phyloP scores from a whole-genome alignment of 2,329 filamentous ascomycete genomes.

The Neopestalotiopsis rosae region DNA sequence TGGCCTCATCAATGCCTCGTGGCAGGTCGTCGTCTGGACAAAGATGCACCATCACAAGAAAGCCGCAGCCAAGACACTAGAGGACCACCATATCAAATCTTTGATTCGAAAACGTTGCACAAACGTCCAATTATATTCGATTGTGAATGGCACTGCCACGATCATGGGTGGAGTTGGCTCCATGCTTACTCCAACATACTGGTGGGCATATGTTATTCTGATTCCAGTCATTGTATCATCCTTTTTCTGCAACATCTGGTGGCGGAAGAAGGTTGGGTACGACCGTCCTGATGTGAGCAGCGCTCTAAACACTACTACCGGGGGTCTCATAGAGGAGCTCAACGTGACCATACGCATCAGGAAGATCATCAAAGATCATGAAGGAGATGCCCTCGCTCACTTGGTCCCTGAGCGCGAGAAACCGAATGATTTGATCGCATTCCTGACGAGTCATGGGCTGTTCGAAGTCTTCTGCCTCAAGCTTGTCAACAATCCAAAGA shows the following conservation, averaged over 20 bases:
- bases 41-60: constrained; percentile 45
- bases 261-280: constrained; percentile 53
- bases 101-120: constrained; percentile 35
- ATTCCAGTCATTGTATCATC: constrained; percentile 54
- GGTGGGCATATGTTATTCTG: constrained; percentile 59
- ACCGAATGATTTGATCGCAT: background rate
- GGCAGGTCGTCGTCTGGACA: constrained; percentile 49
- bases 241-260: constrained; percentile 54
- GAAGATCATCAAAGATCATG: constrained; percentile 5
- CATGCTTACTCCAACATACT: constrained; percentile 53
- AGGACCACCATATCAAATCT: constrained; percentile 30
- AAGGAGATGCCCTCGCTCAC: background rate
- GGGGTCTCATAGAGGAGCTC: constrained; percentile 9
- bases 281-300: constrained; percentile 36
- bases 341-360: background rate
- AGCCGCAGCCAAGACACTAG: constrained; percentile 31
- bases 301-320: background rate
- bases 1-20: constrained; percentile 52
- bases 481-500: background rate
- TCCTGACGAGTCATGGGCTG: constrained; percentile 1
- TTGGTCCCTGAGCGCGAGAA: constrained; percentile 1
- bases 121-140: constrained; percentile 50
- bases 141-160: constrained; percentile 49
- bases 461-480: constrained; percentile 5
- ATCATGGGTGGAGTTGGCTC: constrained; percentile 54